Percentiles rank a stretch among this genome's conserved stretches.
phyloP scores from a whole-genome alignment of 805 yeast genomes.

The Nakazawaea molendinolei region DNA sequence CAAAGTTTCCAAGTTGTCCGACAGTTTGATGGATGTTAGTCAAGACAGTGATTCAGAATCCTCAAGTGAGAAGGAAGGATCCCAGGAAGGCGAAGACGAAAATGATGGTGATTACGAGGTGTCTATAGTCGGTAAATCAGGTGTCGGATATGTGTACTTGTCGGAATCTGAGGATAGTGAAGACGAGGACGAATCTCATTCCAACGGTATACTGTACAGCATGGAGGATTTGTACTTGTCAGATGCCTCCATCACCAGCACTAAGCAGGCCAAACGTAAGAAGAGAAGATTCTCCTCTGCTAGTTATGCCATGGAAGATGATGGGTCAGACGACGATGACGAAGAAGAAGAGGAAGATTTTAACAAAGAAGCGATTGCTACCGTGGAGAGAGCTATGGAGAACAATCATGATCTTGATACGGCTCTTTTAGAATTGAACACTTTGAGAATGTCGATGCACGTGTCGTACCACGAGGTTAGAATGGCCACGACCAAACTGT shows the following conservation, averaged over 20 bases:
- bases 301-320: conserved; percentile 24
- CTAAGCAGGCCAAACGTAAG: conserved; percentile 31
- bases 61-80: neutral
- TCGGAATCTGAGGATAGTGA: conserved; percentile 34
- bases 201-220: conserved; percentile 37
- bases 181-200: conserved; percentile 25
- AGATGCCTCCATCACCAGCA: conserved; percentile 47
- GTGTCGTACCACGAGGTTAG: conserved; percentile 93
- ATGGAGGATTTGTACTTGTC: conserved; percentile 39
- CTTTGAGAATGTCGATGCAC: conserved; percentile 95
- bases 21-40: conserved; percentile 20
- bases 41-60: conserved; percentile 24
- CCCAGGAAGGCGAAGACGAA: neutral
- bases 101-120: conserved; percentile 17
- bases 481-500: conserved; percentile 67
- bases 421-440: conserved; percentile 85
- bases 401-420: conserved; percentile 91
- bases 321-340: conserved; percentile 24
- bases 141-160: conserved; percentile 40
- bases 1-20: conserved; percentile 29
- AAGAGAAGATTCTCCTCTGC: conserved; percentile 30
- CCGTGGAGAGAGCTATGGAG: conserved; percentile 86
- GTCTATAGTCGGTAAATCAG: conserved; percentile 39
- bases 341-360: conserved; percentile 67
- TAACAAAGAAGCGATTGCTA: conserved; percentile 84